A percentile compares a stretch with the other conserved stretches of the same genome.
Conservation (phyloP, 2,329 filamentous ascomycete genomes). For the Aspergillus unguis region DNA sequence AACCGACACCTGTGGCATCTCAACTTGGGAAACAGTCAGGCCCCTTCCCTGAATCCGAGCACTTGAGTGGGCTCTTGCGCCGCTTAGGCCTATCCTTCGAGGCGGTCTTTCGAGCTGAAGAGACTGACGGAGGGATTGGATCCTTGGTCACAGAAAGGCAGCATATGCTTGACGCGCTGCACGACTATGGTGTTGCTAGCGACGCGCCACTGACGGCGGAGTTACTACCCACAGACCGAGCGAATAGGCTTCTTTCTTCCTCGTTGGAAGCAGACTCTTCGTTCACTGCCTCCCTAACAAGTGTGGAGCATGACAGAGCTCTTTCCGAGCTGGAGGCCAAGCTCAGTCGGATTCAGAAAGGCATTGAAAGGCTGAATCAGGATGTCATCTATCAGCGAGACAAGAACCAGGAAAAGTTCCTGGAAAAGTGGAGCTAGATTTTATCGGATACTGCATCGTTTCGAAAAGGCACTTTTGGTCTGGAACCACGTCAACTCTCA, state of each 20-base stretch:
- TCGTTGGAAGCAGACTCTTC: slow-evolving; percentile 30
- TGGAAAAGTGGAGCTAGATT: slow-evolving; percentile 31
- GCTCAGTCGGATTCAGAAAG: slow-evolving; percentile 31
- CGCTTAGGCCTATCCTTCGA: slow-evolving; percentile 32
- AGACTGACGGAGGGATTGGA: slow-evolving; percentile 16
- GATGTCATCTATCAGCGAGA: slow-evolving; percentile 33
- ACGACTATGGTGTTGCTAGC: slow-evolving; percentile 26
- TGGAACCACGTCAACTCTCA: not conserved
- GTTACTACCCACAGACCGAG: slow-evolving; percentile 30
- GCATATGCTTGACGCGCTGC: slow-evolving; percentile 28
- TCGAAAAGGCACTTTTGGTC: not conserved
- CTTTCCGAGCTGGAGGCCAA: slow-evolving; percentile 31
- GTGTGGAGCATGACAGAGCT: slow-evolving; percentile 25
- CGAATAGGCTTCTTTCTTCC: slow-evolving; percentile 31
- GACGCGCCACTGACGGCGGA: slow-evolving; percentile 31
- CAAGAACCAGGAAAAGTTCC: slow-evolving; percentile 28
- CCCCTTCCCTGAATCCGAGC: slow-evolving; percentile 21
- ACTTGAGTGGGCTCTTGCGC: slow-evolving; percentile 32
- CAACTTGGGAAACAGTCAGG: slow-evolving; percentile 15
- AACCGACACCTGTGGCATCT: slow-evolving; percentile 17
- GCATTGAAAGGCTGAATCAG: slow-evolving; percentile 32
- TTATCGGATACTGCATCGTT: not conserved
- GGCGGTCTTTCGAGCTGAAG: slow-evolving; percentile 24
- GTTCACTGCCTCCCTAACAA: slow-evolving; percentile 27
- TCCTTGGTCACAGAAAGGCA: slow-evolving; percentile 30